Base-by-base conservation (phyloP, 2,329 filamentous ascomycete species). In the Microcyclosporella mali region DNA sequence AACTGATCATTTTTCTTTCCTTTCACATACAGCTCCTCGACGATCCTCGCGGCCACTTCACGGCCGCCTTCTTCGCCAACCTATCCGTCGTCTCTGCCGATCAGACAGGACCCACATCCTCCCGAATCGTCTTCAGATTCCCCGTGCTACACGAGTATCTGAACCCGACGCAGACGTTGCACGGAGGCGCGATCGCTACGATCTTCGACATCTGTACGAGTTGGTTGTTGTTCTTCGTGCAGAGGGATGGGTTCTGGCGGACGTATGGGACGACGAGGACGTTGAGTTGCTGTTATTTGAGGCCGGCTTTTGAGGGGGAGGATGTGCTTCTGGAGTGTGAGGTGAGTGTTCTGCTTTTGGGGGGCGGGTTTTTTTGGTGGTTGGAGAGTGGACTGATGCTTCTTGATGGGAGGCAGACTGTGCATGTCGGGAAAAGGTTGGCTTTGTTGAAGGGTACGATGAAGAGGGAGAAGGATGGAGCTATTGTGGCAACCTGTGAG, bases 181-280 rank as follows among this genome's bases (percentile, higher is more conserved):
- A 56, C n/a, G 56, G 57, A 25, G 56, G 55, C 3, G 51, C 48
- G 1, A 45, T 51, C 14, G 46, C 51, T 1, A 45, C 52, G 1
- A 51, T 56, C 18, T 52, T 55, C 40, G 57, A 60, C 31, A 46
- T 52, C 2, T 46, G 41, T 11, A 56, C 53, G 16, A 51, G 42
- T 1, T 55, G 49, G 45, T 37, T 46, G 1, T 38, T 56, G 18
- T 48, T 51, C 30, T 27, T 53, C 2, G 47, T 54, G 28, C 39
- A 38, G 7, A 48, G 45, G 32, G 47, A 46, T 18, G 52, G 50
- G 0, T 59, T 57, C n/a, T 58, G 55, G 56, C 36, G 36, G n/a
- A 50, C 40, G 2, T 46, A 47, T 18, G 56, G 56, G 2, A 56
- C 48, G 12, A 56, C 54, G 14, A 43, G 56, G 40, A 49, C 49